These are phyloP conservation scores for Mesembryanthemum crystallinum DNA, from an alignment of 148 eudicot genomes.

Conservation along the genomic window DNA sequence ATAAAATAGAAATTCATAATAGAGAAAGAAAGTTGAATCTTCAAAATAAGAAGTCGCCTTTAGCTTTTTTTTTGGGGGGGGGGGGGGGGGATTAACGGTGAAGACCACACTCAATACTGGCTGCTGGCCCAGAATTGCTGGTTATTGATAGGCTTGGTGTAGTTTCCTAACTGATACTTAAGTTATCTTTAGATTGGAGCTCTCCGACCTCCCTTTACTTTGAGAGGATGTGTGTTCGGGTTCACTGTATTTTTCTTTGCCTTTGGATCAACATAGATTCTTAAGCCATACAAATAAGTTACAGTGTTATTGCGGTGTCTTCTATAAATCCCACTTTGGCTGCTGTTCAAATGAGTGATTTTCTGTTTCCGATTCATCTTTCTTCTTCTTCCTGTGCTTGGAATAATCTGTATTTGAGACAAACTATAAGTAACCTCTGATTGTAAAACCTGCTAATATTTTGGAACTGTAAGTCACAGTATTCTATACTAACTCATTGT, in stretches of 20 bases:
- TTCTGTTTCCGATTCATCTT: neutral
- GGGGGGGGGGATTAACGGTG: no score
- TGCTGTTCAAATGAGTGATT: neutral
- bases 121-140: neutral
- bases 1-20: neutral
- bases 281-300: neutral
- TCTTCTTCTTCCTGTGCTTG: neutral
- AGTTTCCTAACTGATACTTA: neutral
- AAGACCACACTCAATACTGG: neutral
- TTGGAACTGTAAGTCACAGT: neutral
- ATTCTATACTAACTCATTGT: slow-evolving; percentile 7
- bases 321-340: neutral
- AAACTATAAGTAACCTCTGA: neutral
- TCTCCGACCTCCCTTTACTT: neutral
- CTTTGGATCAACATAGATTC: neutral
- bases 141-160: neutral
- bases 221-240: neutral
- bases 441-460: neutral
- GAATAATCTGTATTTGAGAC: neutral
- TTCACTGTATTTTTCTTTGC: neutral
- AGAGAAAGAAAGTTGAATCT: neutral
- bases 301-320: neutral
- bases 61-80: no score
- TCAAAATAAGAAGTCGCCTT: neutral
- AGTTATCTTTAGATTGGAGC: neutral